Conservation (phyloP, 805 yeast species). For the Pichia gijzeniarum region DNA sequence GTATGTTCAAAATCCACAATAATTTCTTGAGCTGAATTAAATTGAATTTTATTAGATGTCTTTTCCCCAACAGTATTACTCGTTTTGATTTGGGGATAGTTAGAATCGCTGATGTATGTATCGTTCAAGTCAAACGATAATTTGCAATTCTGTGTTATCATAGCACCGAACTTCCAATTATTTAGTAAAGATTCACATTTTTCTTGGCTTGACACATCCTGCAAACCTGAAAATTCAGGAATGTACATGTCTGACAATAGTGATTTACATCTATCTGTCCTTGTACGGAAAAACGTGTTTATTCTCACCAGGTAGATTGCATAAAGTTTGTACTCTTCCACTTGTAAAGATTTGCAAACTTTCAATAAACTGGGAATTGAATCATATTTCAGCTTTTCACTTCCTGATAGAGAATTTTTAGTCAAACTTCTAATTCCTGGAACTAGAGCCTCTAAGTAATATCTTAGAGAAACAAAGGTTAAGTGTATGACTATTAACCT, state of each 20-base stretch:
- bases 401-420: neutral
- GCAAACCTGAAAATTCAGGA: slow-evolving; percentile 1
- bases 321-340: neutral
- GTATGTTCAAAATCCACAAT: slow-evolving; percentile 5
- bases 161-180: neutral
- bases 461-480: neutral
- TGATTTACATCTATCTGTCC: neutral
- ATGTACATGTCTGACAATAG: neutral
- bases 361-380: neutral
- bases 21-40: neutral
- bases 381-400: slow-evolving; percentile 1
- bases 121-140: neutral
- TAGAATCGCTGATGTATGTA: neutral
- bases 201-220: neutral
- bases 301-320: slow-evolving; percentile 5
- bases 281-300: neutral
- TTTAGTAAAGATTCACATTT: slow-evolving; percentile 1
- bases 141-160: neutral
- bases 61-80: too few relatives aligned
- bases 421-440: slow-evolving; percentile 5
- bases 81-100: neutral
- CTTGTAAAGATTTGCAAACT: neutral
- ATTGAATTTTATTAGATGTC: neutral
- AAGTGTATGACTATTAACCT: neutral
- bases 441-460: slow-evolving; percentile 1